Evolutionary conservation across 768 basidiomycete species (phyloP).

Genomic region (Rhodotorula kratochvilovae): DNA sequence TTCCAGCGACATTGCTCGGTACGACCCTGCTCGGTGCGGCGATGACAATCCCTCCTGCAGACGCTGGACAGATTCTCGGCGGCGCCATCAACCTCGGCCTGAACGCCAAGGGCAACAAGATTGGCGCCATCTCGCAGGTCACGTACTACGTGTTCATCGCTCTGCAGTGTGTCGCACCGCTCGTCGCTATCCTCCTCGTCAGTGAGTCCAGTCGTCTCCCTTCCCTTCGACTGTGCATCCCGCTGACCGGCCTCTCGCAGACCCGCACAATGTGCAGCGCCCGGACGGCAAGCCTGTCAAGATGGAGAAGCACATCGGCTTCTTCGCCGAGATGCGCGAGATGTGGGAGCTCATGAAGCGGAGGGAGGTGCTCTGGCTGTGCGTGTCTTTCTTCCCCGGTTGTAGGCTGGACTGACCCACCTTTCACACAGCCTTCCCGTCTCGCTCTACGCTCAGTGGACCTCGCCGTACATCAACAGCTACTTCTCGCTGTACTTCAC

Average conservation of each 20-base stretch:
- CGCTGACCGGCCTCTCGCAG: neutral
- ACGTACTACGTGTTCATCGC: slow-evolving; percentile 34
- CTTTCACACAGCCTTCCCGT: neutral
- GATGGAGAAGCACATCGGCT: slow-evolving; percentile 4
- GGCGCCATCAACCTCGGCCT: slow-evolving; percentile 44
- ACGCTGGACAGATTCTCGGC: slow-evolving; percentile 44
- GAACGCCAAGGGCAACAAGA: slow-evolving; percentile 37
- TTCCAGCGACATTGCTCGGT: too few relatives aligned
- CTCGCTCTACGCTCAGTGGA: slow-evolving; percentile 13
- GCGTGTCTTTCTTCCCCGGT: neutral
- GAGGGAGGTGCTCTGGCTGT: slow-evolving; percentile 12
- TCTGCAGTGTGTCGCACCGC: slow-evolving; percentile 9
- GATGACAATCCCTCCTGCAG: too few relatives aligned
- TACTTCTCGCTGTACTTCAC: slow-evolving; percentile 17
- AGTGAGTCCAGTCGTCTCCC: neutral
- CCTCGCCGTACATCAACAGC: neutral
- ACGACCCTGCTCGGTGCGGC: too few relatives aligned
- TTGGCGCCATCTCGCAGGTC: neutral
- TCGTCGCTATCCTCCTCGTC: slow-evolving; percentile 8
- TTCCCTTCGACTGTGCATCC: too few relatives aligned
- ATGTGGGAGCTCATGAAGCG: neutral
- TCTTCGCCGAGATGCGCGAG: slow-evolving; percentile 15
- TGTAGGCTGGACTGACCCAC: too few relatives aligned
- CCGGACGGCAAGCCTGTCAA: neutral
- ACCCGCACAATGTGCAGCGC: slow-evolving; percentile 5